Evolutionary conservation across 1,284 basidiomycete species (phyloP), one percentile per base, ranked within the genome.

Genomic region (Farysia itapuensis): DNA sequence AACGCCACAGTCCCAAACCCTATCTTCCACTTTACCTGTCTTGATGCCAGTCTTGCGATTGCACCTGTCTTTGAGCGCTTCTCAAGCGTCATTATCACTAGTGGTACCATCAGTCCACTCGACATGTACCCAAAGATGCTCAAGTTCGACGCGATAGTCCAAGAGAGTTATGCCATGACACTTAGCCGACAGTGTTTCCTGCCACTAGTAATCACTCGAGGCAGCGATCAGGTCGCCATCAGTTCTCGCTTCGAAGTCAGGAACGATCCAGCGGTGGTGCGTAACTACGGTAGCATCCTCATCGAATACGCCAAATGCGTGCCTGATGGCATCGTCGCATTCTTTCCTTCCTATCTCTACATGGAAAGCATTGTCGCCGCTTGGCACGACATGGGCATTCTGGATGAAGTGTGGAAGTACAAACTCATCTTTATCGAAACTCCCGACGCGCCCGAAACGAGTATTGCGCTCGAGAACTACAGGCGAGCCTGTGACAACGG

Each of bases 121-220:
- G 95, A 99, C 79, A 99, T 99, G 95, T 95, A 99, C 78, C 95
- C 95, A 18, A 99, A 98, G 79, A 99, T 99, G 88, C 82, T 99
- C 32, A 90, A 94, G 69, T 99, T 99, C 77, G 91, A 91, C 23
- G 93, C 95, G 2, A 91, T 95, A 18, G 89, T 96, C 9, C 89
- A 95, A 79, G 94, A 97, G 78, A 90, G 89, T 3, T 99, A 98
- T 79, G 84, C 94, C 3, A 99, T 99, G 95, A 96, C 95, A 12
- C 83, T 99, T 24, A 89, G 90, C 4, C 85, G 95, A 47, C 95
- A 97, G 72, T 91, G 92, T 49, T 99, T 99, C 80, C 79, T 99
- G 69, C 95, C 95, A n/a, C 81, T 98, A 78, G 90, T 98, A 58
- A 96, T 98, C 72, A 98, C 95, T 5, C 84, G 95, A 43, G 95